These are phyloP conservation scores for Xylariaceae sp. DNA, from an alignment of 2,329 filamentous ascomycete genomes.

Conservation along the genomic window DNA sequence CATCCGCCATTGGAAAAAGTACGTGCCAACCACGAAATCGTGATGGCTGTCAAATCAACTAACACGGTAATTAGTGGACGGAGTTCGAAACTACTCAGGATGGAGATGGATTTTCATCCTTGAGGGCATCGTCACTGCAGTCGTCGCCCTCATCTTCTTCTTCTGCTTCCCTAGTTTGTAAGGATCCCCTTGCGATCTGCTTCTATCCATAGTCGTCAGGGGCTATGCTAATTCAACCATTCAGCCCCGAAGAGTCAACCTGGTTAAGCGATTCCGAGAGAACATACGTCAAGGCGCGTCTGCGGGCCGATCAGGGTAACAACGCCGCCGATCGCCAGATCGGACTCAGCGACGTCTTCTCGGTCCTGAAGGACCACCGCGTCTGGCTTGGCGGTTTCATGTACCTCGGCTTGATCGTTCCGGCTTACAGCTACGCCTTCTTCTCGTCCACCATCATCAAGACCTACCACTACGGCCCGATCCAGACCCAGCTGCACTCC, in stretches of 20 bases:
- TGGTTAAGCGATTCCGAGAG: conserved; percentile 70
- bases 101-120: conserved; percentile 85
- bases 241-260: conserved; percentile 60
- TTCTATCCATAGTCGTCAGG: neutral
- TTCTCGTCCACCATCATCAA: conserved; percentile 69
- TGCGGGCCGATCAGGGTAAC: conserved; percentile 63
- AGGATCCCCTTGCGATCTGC: conserved; percentile 18
- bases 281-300: conserved; percentile 58
- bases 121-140: conserved; percentile 52
- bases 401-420: conserved; percentile 76
- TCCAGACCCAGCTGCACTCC: conserved; percentile 53
- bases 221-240: neutral
- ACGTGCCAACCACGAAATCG: conserved; percentile 10
- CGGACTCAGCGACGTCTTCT: conserved; percentile 52
- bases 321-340: conserved; percentile 59
- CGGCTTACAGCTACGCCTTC: conserved; percentile 73
- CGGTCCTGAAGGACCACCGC: conserved; percentile 68
- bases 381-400: conserved; percentile 70
- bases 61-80: conserved; percentile 49
- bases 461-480: conserved; percentile 57
- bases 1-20: conserved; percentile 79
- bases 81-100: conserved; percentile 59
- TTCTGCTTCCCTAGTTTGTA: conserved; percentile 67
- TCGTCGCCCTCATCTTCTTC: conserved; percentile 49
- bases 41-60: conserved; percentile 4